Evolutionary conservation across 495 filamentous ascomycete species (phyloP), one percentile per base, ranked within the genome.

Genomic region (Xylaria acuta): DNA sequence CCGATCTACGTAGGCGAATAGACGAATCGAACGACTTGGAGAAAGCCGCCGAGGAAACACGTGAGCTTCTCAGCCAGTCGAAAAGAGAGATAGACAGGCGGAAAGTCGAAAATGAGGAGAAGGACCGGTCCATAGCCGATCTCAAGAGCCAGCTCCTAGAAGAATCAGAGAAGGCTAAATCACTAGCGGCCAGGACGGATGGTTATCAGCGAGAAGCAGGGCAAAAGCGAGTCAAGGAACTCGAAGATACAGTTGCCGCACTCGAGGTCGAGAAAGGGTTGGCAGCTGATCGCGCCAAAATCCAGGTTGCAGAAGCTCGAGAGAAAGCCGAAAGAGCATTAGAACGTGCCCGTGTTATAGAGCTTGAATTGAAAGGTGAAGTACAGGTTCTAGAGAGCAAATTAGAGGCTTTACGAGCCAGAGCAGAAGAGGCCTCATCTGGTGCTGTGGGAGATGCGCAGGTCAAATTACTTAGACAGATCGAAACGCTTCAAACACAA

Each of bases 401-500:
- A 76, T 86, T 98, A 75, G 97, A 99, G 77, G 91, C 92, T 47
- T 88, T 97, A 77, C 90, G 97, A 22, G 87, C 90, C 25, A 87
- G 92, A 27, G 94, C 93, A 11, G 97, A 99, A 83, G 97, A 99
- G 79, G 93, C 91, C 5, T 94, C 94, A 0, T 94, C 94, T 6
- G 92, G 94, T 25, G 87, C 89, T 51, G 88, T 88, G 7, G 92
- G 94, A 8, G 94, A 98, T 78, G 90, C 93, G 0, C 94, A 97
- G 75, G 93, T 92, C 30, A 97, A 98, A 78, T 85, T 99, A 30
- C 84, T 98, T 27, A 90, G 97, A 56, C 97, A 98, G 81, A 90
- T 98, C 38, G 97, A 99, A 85, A 98, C 93, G 3, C 82, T 99
- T 63, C 97, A 98, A 82, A 95, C 92, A 5, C 97, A 99, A 80